phyloP scores from a whole-genome alignment of 2,329 filamentous ascomycete genomes.

The Arthrobotrys sphaeroides region DNA sequence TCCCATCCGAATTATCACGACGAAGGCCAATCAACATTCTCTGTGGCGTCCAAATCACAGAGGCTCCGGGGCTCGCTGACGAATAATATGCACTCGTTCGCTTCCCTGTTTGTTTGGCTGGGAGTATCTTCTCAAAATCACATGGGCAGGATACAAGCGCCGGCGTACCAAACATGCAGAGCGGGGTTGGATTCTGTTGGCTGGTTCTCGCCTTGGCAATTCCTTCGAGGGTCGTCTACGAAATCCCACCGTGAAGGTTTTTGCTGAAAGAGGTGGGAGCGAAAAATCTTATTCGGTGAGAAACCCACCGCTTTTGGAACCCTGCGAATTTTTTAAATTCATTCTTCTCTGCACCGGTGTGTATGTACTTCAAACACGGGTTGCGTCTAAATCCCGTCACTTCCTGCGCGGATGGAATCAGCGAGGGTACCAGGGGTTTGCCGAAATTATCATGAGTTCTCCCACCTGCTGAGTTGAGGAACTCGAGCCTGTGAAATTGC shows the following conservation, averaged over 20 bases:
- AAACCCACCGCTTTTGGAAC: constrained; percentile 15
- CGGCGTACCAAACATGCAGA: constrained; percentile 44
- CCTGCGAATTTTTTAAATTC: background rate
- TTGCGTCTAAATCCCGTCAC: constrained; percentile 53
- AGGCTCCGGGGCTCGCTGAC: constrained; percentile 7
- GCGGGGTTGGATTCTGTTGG: constrained; percentile 35
- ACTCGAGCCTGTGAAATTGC: constrained; percentile 52
- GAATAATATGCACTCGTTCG: constrained; percentile 26
- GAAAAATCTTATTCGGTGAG: background rate
- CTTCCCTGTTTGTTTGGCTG: constrained; percentile 19
- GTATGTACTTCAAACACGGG: constrained; percentile 40
- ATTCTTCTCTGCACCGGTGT: no score
- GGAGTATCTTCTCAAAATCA: constrained; percentile 35
- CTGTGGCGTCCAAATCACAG: constrained; percentile 23
- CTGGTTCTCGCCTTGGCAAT: constrained; percentile 22
- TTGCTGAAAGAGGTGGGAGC: background rate
- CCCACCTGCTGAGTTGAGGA: constrained; percentile 49
- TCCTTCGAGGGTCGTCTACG: constrained; percentile 1
- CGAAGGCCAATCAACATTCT: constrained; percentile 21
- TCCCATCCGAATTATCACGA: background rate
- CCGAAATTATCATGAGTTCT: constrained; percentile 45
- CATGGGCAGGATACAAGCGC: constrained; percentile 49
- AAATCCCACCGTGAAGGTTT: constrained; percentile 4
- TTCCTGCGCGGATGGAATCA: constrained; percentile 45
- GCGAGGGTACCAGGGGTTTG: constrained; percentile 34